Percentiles rank a stretch among this genome's conserved stretches.
Conservation (phyloP, 2,329 filamentous ascomycete species). For the Fusarium sororula region DNA sequence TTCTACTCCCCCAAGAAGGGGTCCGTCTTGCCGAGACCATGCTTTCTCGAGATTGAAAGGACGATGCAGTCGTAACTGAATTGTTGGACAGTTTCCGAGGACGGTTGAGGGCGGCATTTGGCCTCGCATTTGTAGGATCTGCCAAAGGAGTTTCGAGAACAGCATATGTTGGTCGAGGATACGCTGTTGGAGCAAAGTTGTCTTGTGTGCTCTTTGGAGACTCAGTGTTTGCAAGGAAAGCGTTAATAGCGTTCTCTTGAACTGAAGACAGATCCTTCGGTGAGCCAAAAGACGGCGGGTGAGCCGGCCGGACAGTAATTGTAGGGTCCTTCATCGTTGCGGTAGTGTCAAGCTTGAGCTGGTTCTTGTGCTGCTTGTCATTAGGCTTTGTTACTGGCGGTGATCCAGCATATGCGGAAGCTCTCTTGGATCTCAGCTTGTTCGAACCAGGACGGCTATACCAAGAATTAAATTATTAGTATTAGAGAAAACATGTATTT, state of each 20-base stretch:
- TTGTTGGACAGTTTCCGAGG: slow-evolving; percentile 49
- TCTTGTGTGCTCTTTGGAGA: slow-evolving; percentile 5
- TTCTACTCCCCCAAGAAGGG: slow-evolving; percentile 49
- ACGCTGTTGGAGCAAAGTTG: slow-evolving; percentile 24
- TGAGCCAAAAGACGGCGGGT: slow-evolving; percentile 32
- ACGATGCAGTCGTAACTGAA: slow-evolving; percentile 39
- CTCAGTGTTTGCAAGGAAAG: slow-evolving; percentile 22
- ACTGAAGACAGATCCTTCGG: slow-evolving; percentile 32
- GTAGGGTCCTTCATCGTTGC: slow-evolving; percentile 38
- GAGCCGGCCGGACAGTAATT: slow-evolving; percentile 31
- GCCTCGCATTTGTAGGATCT: slow-evolving; percentile 35
- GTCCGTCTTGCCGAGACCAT: slow-evolving; percentile 41
- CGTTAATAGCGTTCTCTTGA: slow-evolving; percentile 30
- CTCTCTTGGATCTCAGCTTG: slow-evolving; percentile 40
- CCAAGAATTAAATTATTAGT: slow-evolving; percentile 17
- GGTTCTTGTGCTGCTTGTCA: slow-evolving; percentile 11
- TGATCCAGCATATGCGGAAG: slow-evolving; percentile 31
- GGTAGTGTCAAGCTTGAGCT: slow-evolving; percentile 19
- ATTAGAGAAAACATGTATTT: slow-evolving; percentile 2
- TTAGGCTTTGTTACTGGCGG: slow-evolving; percentile 12
- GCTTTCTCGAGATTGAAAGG: slow-evolving; percentile 45
- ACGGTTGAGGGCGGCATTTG: slow-evolving; percentile 44
- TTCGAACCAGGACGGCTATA: slow-evolving; percentile 39
- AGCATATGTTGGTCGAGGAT: slow-evolving; percentile 45
- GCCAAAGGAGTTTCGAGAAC: slow-evolving; percentile 44